Conservation (phyloP, 2,329 filamentous ascomycete species). For the Fusarium cyanostomum region DNA sequence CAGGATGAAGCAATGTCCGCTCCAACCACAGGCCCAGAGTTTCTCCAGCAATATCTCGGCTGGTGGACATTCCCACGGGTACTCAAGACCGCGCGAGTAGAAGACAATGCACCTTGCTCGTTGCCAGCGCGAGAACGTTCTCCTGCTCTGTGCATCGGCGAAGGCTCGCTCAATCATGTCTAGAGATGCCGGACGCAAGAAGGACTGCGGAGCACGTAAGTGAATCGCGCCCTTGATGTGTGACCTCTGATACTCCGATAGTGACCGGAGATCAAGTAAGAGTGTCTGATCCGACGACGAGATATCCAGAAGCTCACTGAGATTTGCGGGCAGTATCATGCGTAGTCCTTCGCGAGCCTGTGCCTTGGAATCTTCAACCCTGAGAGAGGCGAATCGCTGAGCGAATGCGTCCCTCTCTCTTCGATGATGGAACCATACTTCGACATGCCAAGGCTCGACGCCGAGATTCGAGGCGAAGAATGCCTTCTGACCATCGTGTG, state of each 20-base stretch:
- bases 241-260: conserved; percentile 58
- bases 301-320: conserved; percentile 61
- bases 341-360: conserved; percentile 48
- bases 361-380: conserved; percentile 49
- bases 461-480: conserved; percentile 65
- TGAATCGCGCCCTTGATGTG: conserved; percentile 64
- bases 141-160: conserved; percentile 58
- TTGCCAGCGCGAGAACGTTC: conserved; percentile 58
- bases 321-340: conserved; percentile 62
- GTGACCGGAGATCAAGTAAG: conserved; percentile 61
- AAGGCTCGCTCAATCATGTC: conserved; percentile 63
- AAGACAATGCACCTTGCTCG: conserved; percentile 61
- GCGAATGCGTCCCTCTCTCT: conserved; percentile 59
- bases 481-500: conserved; percentile 60
- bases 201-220: conserved; percentile 59
- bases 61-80: conserved; percentile 60
- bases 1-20: conserved; percentile 62
- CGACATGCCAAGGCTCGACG: conserved; percentile 60
- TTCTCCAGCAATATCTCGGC: conserved; percentile 57
- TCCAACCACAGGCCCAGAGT: conserved; percentile 59
- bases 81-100: conserved; percentile 61
- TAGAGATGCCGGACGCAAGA: conserved; percentile 58
- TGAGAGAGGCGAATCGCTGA: conserved; percentile 56
- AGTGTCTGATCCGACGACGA: conserved; percentile 57
- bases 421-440: conserved; percentile 66